A percentile compares a stretch with the other conserved stretches of the same genome.
phyloP scores from a whole-genome alignment of 2,329 filamentous ascomycete genomes.

The Diaporthe sp. region DNA sequence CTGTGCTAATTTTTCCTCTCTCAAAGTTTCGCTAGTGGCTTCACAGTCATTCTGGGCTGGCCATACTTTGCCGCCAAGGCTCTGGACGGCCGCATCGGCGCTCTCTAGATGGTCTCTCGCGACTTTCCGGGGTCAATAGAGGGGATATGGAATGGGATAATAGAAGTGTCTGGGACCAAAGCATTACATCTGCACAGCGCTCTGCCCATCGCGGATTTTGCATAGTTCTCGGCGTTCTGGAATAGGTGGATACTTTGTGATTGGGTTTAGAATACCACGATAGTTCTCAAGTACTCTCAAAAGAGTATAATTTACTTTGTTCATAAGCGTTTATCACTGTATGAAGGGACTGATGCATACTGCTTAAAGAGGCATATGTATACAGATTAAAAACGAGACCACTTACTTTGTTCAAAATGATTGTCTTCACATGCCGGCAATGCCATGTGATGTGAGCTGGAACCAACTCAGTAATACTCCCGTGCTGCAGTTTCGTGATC shows the following conservation, averaged over 20 bases:
- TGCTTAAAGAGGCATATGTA: too few species aligned
- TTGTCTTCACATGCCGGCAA: not conserved
- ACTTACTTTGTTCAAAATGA: constrained; percentile 33
- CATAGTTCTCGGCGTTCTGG: constrained; percentile 39
- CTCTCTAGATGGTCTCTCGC: constrained; percentile 41
- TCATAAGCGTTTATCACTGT: too few species aligned
- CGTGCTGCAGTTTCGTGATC: not conserved
- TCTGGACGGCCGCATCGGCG: constrained; percentile 48
- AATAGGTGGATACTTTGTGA: constrained; percentile 28
- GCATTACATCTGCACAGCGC: constrained; percentile 26
- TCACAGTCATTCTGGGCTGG: constrained; percentile 55
- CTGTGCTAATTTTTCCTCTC: not conserved
- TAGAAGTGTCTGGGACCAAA: constrained; percentile 20
- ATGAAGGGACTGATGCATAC: too few species aligned
- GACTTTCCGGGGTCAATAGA: not conserved
- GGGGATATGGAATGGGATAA: not conserved
- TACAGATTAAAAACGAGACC: too few species aligned
- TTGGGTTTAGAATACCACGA: constrained; percentile 36
- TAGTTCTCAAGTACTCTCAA: constrained; percentile 17
- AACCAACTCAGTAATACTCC: not conserved
- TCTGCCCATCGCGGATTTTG: constrained; percentile 31
- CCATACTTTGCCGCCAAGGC: constrained; percentile 47
- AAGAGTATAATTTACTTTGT: constrained; percentile 34
- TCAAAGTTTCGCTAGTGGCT: constrained; percentile 53
- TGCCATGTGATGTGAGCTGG: not conserved